phyloP scores from a whole-genome alignment of 306 rosid genomes.

The Quillaja saponaria region DNA sequence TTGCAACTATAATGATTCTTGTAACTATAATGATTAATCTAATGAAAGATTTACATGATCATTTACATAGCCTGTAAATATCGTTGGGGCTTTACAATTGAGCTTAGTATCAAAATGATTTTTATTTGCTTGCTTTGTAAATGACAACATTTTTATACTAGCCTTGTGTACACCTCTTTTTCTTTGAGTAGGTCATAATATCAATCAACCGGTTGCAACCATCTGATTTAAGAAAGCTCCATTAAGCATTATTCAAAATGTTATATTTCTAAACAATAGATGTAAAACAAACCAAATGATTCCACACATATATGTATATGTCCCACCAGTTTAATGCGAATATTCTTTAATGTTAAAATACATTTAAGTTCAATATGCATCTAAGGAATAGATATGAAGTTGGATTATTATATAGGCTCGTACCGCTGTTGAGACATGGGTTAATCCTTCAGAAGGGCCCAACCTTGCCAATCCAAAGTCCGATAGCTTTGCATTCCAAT shows the following conservation, averaged over 20 bases:
- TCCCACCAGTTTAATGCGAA: too few relatives aligned
- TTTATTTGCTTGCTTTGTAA: conserved; percentile 1
- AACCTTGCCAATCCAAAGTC: conserved; percentile 96
- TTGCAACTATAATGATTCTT: conserved; percentile 19
- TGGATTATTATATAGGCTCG: conserved; percentile 32
- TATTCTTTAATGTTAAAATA: too few relatives aligned
- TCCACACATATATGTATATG: too few relatives aligned
- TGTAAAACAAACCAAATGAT: too few relatives aligned
- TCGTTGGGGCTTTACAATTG: neutral
- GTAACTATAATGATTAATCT: conserved; percentile 17
- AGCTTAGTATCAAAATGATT: neutral
- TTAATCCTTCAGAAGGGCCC: conserved; percentile 90
- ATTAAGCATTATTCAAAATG: too few relatives aligned
- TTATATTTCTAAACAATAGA: too few relatives aligned
- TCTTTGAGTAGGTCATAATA: too few relatives aligned
- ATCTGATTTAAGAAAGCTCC: neutral
- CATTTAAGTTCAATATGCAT: too few relatives aligned
- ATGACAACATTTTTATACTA: too few relatives aligned
- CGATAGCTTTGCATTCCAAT: conserved; percentile 95
- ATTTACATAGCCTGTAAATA: conserved; percentile 9
- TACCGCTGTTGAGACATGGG: conserved; percentile 99
- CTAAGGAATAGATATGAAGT: too few relatives aligned
- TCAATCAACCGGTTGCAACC: neutral
- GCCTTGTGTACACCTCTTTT: too few relatives aligned
- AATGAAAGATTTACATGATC: conserved; percentile 21